Base-by-base conservation (phyloP, 495 filamentous ascomycete genomes). In the Aspergillus nanangensis region DNA sequence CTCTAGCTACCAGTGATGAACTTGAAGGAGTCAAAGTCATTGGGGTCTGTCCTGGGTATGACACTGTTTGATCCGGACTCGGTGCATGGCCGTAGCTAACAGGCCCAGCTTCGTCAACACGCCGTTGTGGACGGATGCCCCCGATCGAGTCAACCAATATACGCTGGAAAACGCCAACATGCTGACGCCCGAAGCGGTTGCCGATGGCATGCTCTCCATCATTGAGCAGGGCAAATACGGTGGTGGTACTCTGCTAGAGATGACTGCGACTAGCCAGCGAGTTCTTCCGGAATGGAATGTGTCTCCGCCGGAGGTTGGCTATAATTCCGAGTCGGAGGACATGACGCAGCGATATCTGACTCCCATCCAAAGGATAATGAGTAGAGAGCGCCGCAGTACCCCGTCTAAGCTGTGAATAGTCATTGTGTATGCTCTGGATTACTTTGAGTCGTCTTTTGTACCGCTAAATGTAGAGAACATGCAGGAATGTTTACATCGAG, bases 31-130 rank as follows among this genome's bases (percentile, higher is more conserved):
- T 41, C 7, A 41, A 41, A 17, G 20, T 41, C 13, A 27, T 23
- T 10, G 21, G 19, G 3, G 22, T 41, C 14, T 41, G 38, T 27
- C 38, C 38, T 25, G 38, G 38, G 38, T 41, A 41, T 41, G 19
- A 29, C n/a, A n/a, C n/a, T n/a, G n/a, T n/a, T 29, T 11, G 11
- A 11, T 7, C 25, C 25, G 11, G 25, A 29, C 7, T 7, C 5
- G 5, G 5, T 29, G 7, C 25, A 29, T 11, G 25, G 7, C 25
- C 11, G 11, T 11, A 29, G 11, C 25, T 29, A 11, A 29, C 25
- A 7, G 25, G 7, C 7, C 5, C 25, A 29, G 25, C 7, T 29
- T 29, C 25, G 25, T 29, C 11, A 29, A 29, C 5, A 29, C 25
- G 25, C 25, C 25, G 25, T 29, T 29, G 25, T 29, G 25, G 25